phyloP scores from a whole-genome alignment of 768 basidiomycete species.

The Podaxis pistillaris region DNA sequence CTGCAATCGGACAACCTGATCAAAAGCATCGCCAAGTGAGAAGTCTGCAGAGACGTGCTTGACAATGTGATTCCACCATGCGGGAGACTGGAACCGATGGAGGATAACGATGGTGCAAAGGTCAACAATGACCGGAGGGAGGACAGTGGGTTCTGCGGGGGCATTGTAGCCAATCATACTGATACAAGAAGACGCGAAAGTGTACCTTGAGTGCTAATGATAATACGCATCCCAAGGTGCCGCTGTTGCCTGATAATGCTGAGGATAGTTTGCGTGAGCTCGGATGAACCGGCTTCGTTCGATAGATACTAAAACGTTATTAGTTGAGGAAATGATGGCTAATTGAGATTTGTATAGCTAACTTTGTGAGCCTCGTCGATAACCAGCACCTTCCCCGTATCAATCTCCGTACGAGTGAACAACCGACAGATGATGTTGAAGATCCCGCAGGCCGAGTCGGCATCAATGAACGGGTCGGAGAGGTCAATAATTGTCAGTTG shows the following conservation, averaged over 20 bases:
- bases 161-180: not conserved
- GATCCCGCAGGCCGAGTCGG: slow-evolving; percentile 61
- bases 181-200: not conserved
- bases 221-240: slow-evolving; percentile 68
- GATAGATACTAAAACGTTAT: slow-evolving; percentile 54
- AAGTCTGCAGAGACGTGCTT: slow-evolving; percentile 69
- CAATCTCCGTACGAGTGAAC: slow-evolving; percentile 59
- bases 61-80: slow-evolving; percentile 71
- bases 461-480: slow-evolving; percentile 72
- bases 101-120: slow-evolving; percentile 64
- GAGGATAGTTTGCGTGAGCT: slow-evolving; percentile 57
- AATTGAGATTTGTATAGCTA: slow-evolving; percentile 7
- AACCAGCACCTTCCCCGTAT: slow-evolving; percentile 65
- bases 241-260: slow-evolving; percentile 67
- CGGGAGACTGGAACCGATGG: slow-evolving; percentile 73
- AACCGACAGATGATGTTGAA: slow-evolving; percentile 69
- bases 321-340: not conserved
- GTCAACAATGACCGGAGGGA: slow-evolving; percentile 66
- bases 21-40: slow-evolving; percentile 57
- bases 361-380: slow-evolving; percentile 81
- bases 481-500: slow-evolving; percentile 68
- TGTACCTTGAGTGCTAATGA: slow-evolving; percentile 74
- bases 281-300: slow-evolving; percentile 38
- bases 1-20: slow-evolving; percentile 63
- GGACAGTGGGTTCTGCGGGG: slow-evolving; percentile 63